Evolutionary conservation across 2,329 filamentous ascomycete genomes (phyloP).

Genomic region (Fusarium goolgardi): DNA sequence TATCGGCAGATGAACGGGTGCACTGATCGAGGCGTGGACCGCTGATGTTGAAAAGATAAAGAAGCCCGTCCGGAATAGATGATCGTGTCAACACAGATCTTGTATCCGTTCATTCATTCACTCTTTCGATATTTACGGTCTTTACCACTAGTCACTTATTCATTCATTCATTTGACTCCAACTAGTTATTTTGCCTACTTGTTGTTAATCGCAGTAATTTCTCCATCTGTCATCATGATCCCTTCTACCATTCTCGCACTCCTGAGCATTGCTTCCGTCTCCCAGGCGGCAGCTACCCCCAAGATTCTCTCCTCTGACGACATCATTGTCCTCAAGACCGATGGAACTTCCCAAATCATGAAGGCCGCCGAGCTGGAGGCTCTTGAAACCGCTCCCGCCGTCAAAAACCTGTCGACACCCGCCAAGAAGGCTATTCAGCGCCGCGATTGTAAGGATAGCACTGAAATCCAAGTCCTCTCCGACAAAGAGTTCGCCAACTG

Average conservation of each 20-base stretch:
- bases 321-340: slow-evolving; percentile 35
- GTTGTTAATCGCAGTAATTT: neutral
- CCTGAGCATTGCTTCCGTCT: slow-evolving; percentile 31
- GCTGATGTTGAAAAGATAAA: slow-evolving; percentile 17
- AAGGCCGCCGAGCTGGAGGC: slow-evolving; percentile 34
- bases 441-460: slow-evolving; percentile 34
- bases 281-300: slow-evolving; percentile 26
- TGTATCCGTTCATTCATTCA: slow-evolving; percentile 7
- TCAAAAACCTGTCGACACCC: neutral
- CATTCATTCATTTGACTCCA: neutral
- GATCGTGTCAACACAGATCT: neutral
- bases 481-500: slow-evolving; percentile 42
- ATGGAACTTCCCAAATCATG: slow-evolving; percentile 38
- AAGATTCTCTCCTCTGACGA: slow-evolving; percentile 30
- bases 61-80: neutral
- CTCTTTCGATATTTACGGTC: slow-evolving; percentile 4
- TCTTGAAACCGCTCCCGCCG: slow-evolving; percentile 27
- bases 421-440: slow-evolving; percentile 8
- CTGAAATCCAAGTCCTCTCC: slow-evolving; percentile 35
- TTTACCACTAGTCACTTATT: slow-evolving; percentile 15
- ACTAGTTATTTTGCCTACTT: neutral
- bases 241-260: slow-evolving; percentile 30
- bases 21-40: neutral
- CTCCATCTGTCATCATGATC: slow-evolving; percentile 12
- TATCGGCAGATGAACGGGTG: neutral